phyloP scores from a whole-genome alignment of 805 yeast genomes.

The Starmerella ratchasimensis region DNA sequence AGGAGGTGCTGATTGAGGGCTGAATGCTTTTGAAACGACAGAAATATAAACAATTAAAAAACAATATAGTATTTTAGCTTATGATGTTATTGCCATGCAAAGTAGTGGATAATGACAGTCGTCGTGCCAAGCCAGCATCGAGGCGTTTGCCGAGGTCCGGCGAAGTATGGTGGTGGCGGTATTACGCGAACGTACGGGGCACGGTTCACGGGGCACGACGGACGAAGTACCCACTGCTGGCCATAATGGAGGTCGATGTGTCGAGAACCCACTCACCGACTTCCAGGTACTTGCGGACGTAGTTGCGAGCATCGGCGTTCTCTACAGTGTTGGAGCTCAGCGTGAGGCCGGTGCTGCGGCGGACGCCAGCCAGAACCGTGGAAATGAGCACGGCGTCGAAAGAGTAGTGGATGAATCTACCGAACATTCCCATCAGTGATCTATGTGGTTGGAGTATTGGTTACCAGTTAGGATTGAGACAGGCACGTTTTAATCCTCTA shows the following conservation, averaged over 20 bases:
- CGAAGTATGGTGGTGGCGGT: too few species aligned
- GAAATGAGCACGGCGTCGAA: constrained; percentile 68
- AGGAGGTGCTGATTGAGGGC: constrained; percentile 57
- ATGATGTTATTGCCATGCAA: too few species aligned
- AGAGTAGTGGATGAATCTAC: constrained; percentile 55
- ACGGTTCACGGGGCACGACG: constrained; percentile 20
- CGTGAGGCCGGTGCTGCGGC: constrained; percentile 65
- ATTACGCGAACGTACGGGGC: too few species aligned
- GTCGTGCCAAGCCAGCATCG: too few species aligned
- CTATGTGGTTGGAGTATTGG: too few species aligned
- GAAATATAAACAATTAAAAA: neutral
- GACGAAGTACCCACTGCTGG: constrained; percentile 59
- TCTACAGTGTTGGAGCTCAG: constrained; percentile 39
- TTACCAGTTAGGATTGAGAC: neutral
- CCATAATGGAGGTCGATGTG: constrained; percentile 52
- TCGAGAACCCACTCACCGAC: constrained; percentile 80
- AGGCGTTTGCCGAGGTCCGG: too few species aligned
- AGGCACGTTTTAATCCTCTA: neutral
- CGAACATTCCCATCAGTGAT: constrained; percentile 30
- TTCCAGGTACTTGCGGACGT: constrained; percentile 52
- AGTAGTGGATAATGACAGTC: too few species aligned
- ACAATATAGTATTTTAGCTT: neutral
- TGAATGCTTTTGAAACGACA: neutral
- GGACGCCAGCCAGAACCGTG: constrained; percentile 72
- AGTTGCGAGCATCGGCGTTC: constrained; percentile 31